Percentiles rank a stretch among this genome's conserved stretches.
These are phyloP conservation scores for Cenchrus americanus DNA, from an alignment of 176 grass and related monocot species.

Conservation along the genomic window DNA sequence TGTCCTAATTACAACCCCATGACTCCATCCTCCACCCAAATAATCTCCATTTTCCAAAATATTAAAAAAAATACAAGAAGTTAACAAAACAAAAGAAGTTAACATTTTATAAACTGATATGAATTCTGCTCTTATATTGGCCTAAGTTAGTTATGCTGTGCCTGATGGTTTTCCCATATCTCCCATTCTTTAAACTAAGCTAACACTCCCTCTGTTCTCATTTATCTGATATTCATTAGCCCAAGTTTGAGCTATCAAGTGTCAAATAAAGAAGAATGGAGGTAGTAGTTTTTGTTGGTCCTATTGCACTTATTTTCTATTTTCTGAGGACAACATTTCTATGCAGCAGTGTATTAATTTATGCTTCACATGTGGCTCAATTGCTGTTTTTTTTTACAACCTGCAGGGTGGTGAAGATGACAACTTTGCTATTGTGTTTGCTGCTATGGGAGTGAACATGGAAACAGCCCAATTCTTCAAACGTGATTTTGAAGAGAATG, in stretches of 20 bases:
- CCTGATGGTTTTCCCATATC: not conserved
- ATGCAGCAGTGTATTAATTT: not conserved
- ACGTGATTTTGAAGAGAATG: constrained; percentile 99
- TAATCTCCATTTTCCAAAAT: not conserved
- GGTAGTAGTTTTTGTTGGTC: not conserved
- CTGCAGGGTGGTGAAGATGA: constrained; percentile 84
- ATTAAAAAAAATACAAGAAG: not conserved
- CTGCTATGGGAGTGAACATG: constrained; percentile 99
- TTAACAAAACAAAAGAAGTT: not conserved
- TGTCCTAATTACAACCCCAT: not conserved
- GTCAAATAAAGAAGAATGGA: no score
- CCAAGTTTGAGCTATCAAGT: no score
- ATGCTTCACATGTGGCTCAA: constrained; percentile 2
- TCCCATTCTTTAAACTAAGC: not conserved
- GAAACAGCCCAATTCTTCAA: constrained; percentile 99
- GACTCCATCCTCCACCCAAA: no score
- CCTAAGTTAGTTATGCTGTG: not conserved
- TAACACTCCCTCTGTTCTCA: no score
- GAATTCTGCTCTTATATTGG: not conserved
- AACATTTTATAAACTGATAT: not conserved
- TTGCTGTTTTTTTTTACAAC: constrained; percentile 17
- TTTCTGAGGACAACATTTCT: not conserved
- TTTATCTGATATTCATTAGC: no score
- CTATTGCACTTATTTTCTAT: not conserved
- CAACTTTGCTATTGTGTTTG: constrained; percentile 99